Base-by-base conservation (phyloP, 768 basidiomycete genomes). In the Daedaleopsis sinensis region DNA sequence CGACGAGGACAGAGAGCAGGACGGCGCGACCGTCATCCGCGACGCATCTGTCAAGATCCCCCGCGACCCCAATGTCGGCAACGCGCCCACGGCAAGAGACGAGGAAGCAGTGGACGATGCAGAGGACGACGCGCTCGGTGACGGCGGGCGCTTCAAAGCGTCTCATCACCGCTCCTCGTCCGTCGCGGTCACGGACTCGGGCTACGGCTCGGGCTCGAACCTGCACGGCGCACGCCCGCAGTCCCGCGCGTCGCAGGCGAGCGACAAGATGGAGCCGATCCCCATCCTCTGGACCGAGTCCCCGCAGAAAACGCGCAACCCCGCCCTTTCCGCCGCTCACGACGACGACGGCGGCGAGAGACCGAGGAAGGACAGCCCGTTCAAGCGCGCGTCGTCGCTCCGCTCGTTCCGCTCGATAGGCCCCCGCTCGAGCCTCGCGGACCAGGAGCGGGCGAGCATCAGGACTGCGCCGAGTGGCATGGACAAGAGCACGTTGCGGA, bases 261-360 rank as follows among this genome's bases (percentile, higher is more conserved):
- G 59, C 48, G 49, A 42, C 15, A 52, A 47, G 21, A 61, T 68
- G 19, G 51, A 65, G 63, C 59, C 69, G 35, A 61, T 70, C 37
- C 71, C 71, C 36, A 56, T 70, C 43, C 48, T 70, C n/a, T 70
- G 71, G 71, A 52, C 51, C 18, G 59, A 57, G 24, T 42, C 53
- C 3, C 57, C 51, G 2, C 27, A 56, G 18, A 23, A 39, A 21
- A 44, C 52, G 21, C 43, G 51, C 19, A 51, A 49, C 38, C 53
- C 51, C 36, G 39, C 56, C 2, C 36, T 62, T 36, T 38, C 54
- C 16, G 57, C 53, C 24, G 56, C 57, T 32, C 50, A 39, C n/a
- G 57, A 59, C 8, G 58, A 50, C 50, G 49, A 52, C 12, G 18
- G 16, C 19, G 19, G 46, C 38, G 32, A 15, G n/a, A n/a, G n/a